phyloP scores from a whole-genome alignment of 139 green algal species.

The Chlamydomonas schloesseri region DNA sequence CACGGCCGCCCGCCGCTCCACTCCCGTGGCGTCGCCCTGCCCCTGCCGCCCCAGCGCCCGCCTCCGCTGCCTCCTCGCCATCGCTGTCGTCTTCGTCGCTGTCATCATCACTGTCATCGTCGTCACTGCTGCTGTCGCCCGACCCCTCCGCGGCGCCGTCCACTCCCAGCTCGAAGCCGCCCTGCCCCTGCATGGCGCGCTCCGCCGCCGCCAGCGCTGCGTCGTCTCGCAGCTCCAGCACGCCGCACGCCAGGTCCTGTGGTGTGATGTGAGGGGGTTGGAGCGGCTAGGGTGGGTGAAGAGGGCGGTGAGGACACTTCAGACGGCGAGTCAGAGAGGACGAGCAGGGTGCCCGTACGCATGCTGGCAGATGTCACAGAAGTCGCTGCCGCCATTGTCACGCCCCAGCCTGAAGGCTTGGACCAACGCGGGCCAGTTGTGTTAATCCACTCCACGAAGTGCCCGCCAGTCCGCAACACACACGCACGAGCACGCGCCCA shows the following conservation, averaged over 20 bases:
- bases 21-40: neutral
- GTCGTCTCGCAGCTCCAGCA: constrained; percentile 57
- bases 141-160: neutral
- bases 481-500: too few species aligned
- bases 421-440: too few species aligned
- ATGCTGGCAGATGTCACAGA: too few species aligned
- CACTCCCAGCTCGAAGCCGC: neutral
- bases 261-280: too few species aligned
- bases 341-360: too few species aligned
- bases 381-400: too few species aligned
- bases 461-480: too few species aligned
- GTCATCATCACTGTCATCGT: neutral
- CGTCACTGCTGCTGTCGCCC: neutral
- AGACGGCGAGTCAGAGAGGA: too few species aligned
- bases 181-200: constrained; percentile 21
- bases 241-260: constrained; percentile 62
- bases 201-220: constrained; percentile 56
- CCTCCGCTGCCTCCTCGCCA: neutral
- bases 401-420: too few species aligned
- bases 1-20: neutral
- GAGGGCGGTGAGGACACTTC: too few species aligned
- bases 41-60: neutral
- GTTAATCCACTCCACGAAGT: too few species aligned
- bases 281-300: too few species aligned
- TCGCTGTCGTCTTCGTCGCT: neutral